A percentile compares a stretch with the other conserved stretches of the same genome.
phyloP scores from a whole-genome alignment of 177 flowering plant species.

The Telopea speciosissima region DNA sequence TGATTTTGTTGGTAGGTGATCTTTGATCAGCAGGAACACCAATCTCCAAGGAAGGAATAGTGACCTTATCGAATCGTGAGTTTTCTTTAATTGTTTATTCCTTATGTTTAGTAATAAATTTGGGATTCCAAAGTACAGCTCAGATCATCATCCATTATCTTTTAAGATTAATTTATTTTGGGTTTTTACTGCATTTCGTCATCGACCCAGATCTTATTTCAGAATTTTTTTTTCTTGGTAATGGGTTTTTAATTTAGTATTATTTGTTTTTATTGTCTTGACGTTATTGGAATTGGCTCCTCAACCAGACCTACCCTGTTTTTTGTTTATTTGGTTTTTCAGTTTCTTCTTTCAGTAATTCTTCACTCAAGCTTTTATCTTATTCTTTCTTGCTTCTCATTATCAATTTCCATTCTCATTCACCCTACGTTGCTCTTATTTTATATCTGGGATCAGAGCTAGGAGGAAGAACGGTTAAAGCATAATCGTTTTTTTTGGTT shows the following conservation, averaged over 20 bases:
- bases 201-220: not conserved
- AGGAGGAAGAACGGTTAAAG: not conserved
- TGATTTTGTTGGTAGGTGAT: not conserved
- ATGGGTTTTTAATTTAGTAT: not conserved
- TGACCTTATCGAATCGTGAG: not conserved
- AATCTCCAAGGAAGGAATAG: not conserved
- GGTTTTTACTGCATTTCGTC: not conserved
- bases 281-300: not conserved
- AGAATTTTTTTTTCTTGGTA: not conserved
- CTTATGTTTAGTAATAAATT: not conserved
- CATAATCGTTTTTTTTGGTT: not conserved
- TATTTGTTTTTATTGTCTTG: not conserved
- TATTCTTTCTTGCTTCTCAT: not conserved
- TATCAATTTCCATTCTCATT: not conserved
- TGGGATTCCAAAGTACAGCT: not conserved
- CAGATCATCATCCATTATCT: not conserved
- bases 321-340: not conserved
- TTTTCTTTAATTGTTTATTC: not conserved
- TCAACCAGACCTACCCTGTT: not conserved
- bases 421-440: not conserved
- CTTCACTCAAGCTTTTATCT: not conserved
- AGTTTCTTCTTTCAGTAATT: not conserved
- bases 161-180: not conserved
- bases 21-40: not conserved
- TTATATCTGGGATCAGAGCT: not conserved